Evolutionary conservation across 2,329 filamentous ascomycete genomes (phyloP).

Genomic region (Xylaria sp.): DNA sequence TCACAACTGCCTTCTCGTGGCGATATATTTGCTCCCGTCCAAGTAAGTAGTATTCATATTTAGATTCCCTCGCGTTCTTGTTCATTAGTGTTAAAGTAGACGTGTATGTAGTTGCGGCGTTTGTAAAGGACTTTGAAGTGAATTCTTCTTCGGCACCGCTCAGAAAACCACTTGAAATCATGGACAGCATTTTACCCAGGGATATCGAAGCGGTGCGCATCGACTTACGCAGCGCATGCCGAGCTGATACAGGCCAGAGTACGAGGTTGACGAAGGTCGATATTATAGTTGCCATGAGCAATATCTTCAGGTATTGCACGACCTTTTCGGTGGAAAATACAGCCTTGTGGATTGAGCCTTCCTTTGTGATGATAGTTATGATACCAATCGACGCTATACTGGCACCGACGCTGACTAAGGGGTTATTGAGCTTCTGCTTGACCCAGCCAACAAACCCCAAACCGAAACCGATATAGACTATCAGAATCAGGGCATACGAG

Average conservation of each 20-base stretch:
- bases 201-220: conserved; percentile 79
- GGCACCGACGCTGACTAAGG: conserved; percentile 84
- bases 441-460: conserved; percentile 90
- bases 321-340: conserved; percentile 86
- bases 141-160: conserved; percentile 85
- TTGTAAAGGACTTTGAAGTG: conserved; percentile 71
- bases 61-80: conserved; percentile 84
- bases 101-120: conserved; percentile 72
- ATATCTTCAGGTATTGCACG: conserved; percentile 83
- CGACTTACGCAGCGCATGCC: conserved; percentile 76
- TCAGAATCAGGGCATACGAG: conserved; percentile 81
- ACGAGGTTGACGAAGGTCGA: conserved; percentile 80
- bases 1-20: conserved; percentile 81
- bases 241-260: conserved; percentile 82
- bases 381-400: conserved; percentile 89
- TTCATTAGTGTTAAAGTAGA: conserved; percentile 76
- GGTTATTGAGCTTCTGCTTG: conserved; percentile 81
- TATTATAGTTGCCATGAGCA: conserved; percentile 79
- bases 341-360: conserved; percentile 85
- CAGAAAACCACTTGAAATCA: conserved; percentile 85
- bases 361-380: conserved; percentile 90
- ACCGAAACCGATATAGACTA: conserved; percentile 86
- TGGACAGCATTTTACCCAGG: conserved; percentile 82
- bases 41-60: conserved; percentile 85
- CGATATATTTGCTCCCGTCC: conserved; percentile 83